These are phyloP conservation scores for Zygotorulaspora chibaensis DNA, from an alignment of 805 yeast species.

Conservation along the genomic window DNA sequence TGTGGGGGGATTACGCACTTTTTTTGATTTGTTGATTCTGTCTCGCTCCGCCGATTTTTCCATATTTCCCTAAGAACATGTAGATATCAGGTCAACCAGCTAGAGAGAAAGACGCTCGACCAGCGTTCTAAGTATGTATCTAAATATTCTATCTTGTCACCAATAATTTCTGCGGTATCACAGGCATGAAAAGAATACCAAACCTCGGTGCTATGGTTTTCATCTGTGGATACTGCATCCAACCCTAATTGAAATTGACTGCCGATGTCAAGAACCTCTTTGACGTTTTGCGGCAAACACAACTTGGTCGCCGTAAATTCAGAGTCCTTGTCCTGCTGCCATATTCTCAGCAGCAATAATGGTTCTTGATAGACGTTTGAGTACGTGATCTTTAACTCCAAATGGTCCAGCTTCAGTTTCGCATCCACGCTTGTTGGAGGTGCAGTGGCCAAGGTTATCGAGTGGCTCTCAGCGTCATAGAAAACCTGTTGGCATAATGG, in stretches of 20 bases:
- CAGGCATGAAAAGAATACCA: conserved; percentile 31
- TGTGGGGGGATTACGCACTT: no score
- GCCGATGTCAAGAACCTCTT: conserved; percentile 5
- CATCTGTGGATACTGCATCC: conserved; percentile 11
- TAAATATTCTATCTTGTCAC: conserved; percentile 7
- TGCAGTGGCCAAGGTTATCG: conserved; percentile 2
- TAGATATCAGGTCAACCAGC: conserved; percentile 12
- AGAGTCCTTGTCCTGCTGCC: conserved; percentile 10
- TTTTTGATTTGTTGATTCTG: no score
- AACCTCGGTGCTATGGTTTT: conserved; percentile 8
- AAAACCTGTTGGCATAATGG: conserved; percentile 3
- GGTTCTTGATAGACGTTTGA: conserved; percentile 25
- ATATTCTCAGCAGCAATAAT: conserved; percentile 16
- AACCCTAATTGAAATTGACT: conserved; percentile 13
- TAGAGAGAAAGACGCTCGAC: conserved; percentile 22
- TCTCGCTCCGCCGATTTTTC: not conserved
- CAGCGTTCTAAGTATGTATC: conserved; percentile 25
- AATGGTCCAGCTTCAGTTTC: conserved; percentile 2
- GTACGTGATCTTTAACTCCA: conserved; percentile 22
- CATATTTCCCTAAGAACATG: not conserved
- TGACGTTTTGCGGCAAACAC: conserved; percentile 14
- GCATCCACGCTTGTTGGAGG: conserved; percentile 3
- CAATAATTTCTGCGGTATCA: conserved; percentile 28
- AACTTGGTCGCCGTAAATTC: conserved; percentile 4
- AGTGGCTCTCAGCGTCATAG: not conserved